Base-by-base conservation (phyloP, 257 asterid genomes). In the Eustoma russellianum region DNA sequence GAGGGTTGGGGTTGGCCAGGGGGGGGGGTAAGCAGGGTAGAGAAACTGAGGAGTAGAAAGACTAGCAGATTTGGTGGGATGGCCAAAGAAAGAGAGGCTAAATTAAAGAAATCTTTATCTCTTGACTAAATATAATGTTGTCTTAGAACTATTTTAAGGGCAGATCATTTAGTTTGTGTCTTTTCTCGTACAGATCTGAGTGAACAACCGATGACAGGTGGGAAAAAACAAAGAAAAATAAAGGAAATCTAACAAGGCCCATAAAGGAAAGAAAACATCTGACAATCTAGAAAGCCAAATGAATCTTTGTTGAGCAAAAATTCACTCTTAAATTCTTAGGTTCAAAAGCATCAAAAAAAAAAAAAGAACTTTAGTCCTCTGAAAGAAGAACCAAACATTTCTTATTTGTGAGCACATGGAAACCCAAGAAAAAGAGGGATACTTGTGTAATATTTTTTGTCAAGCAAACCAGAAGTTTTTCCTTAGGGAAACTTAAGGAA, bases 101-200 rank as follows among this genome's bases (percentile, higher is more conserved):
- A 56, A 53, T 62, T 46, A 12, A 33, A 48, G 56, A 65, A 34
- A 45, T 44, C 18, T 49, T 68, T 50, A 6, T 53, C 56, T 54
- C 69, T 60, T 67, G 59, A 52, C 48, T 57, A 68, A 60, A 66
- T 64, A 50, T 59, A 50, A 62, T 24, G 53, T 59, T 48, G 40
- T 46, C 16, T 49, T 33, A 50, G 1, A 9, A 17, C 53, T 34
- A 41, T 63, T 24, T 63, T 56, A 44, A 24, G 9, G 5, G 0
- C 7, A 10, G 38, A 6, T 53, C 48, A 17, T 33, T 33, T 73
- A 61, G 65, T 70, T 67, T 73, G 65, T 44, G 55, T 65, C 30
- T 24, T 57, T 52, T 60, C 50, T 41, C 35, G 24, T 55, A 50
- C 75, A 76, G 79, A 80, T 78, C 81, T 76, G 58, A 15, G 54